Conservation (phyloP, 2,329 filamentous ascomycete species). For the Neoscytalidium dimidiatum region DNA sequence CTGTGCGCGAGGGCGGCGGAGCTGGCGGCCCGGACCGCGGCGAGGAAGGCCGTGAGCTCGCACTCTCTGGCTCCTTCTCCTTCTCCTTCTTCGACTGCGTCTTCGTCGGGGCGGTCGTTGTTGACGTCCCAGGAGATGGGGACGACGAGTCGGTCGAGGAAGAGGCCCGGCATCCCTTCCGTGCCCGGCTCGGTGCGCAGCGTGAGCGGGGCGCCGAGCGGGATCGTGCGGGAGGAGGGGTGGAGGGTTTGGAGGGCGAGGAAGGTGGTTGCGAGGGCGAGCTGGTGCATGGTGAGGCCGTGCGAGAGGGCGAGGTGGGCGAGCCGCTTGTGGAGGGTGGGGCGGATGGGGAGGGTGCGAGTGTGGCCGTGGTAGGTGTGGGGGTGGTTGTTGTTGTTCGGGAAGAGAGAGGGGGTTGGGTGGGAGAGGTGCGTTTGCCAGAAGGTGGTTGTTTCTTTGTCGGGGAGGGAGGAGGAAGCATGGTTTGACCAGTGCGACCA, state of each 20-base stretch:
- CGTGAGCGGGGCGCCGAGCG: slow-evolving; percentile 15
- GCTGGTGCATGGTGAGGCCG: not conserved
- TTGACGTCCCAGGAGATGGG: not conserved
- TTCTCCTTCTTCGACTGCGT: not conserved
- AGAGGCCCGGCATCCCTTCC: slow-evolving; percentile 10
- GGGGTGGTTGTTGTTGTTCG: not conserved
- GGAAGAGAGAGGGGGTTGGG: not conserved
- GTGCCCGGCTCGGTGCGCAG: slow-evolving; percentile 19
- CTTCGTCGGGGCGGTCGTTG: not conserved
- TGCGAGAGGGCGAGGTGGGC: not conserved
- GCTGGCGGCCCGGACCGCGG: not conserved
- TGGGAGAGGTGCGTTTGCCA: not conserved
- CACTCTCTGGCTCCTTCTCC: not conserved
- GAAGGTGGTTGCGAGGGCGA: slow-evolving; percentile 5
- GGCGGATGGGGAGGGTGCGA: not conserved
- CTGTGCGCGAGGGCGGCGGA: slow-evolving; percentile 1
- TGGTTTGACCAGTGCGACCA: not conserved
- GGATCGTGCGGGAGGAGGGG: not conserved
- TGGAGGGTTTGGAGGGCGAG: slow-evolving; percentile 2
- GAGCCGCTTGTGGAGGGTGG: not conserved
- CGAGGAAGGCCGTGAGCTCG: not conserved
- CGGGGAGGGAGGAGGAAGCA: not conserved
- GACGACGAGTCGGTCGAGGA: slow-evolving; percentile 19
- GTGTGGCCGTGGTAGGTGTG: not conserved
- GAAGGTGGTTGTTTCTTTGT: not conserved